Evolutionary conservation across 768 basidiomycete genomes (phyloP).

Genomic region (Lactifluus subvellereus): DNA sequence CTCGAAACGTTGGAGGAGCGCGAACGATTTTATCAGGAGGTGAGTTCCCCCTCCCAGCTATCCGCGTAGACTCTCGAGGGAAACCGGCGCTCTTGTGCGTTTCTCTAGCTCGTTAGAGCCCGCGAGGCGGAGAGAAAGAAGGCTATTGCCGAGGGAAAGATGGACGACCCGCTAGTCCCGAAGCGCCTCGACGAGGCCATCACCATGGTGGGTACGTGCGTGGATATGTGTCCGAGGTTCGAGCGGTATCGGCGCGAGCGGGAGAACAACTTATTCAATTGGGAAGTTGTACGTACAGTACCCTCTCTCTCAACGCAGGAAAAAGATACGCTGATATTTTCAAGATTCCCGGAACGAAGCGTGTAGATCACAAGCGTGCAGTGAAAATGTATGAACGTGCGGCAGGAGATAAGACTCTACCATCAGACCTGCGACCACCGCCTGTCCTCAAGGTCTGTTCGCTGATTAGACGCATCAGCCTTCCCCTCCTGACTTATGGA

Average conservation of each 20-base stretch:
- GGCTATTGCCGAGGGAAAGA: constrained; percentile 77
- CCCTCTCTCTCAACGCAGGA: constrained; percentile 5
- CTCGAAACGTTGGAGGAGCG: constrained; percentile 57
- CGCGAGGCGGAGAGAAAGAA: constrained; percentile 65
- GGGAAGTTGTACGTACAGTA: constrained; percentile 65
- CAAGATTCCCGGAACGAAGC: constrained; percentile 75
- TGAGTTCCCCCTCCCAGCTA: constrained; percentile 31
- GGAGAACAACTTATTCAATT: constrained; percentile 80
- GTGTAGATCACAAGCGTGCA: constrained; percentile 79
- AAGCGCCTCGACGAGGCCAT: constrained; percentile 85
- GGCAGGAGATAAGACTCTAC: constrained; percentile 85
- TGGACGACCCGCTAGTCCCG: constrained; percentile 78
- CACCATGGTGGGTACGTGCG: constrained; percentile 87
- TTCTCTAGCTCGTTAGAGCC: constrained; percentile 54
- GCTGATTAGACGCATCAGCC: constrained; percentile 1
- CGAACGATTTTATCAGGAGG: constrained; percentile 69
- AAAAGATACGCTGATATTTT: constrained; percentile 33
- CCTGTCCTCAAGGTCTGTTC: constrained; percentile 60
- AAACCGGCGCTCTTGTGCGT: not conserved
- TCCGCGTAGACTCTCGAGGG: constrained; percentile 2
- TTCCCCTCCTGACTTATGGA: not conserved
- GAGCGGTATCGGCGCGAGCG: constrained; percentile 88
- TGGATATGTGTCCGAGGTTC: constrained; percentile 92
- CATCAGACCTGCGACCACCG: constrained; percentile 89
- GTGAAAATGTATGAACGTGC: constrained; percentile 96